phyloP scores from a whole-genome alignment of 2,329 filamentous ascomycete species.

The Hyphodiscus sp. region DNA sequence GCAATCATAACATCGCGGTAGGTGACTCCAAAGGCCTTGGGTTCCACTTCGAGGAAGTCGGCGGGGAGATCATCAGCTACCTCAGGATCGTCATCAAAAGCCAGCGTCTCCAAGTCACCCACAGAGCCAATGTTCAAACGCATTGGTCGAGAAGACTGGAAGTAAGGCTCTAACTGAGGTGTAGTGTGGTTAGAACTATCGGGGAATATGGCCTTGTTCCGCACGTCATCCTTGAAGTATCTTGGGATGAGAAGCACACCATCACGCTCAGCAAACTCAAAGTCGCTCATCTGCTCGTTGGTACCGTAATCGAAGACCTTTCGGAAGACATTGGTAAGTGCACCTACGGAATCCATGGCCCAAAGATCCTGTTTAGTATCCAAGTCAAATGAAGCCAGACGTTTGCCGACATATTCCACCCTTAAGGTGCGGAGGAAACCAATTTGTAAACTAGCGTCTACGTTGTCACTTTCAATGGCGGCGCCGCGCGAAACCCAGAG shows the following conservation, averaged over 20 bases:
- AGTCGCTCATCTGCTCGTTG: slow-evolving; percentile 8
- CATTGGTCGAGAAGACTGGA: slow-evolving; percentile 20
- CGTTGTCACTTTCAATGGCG: slow-evolving; percentile 29
- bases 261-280: slow-evolving; percentile 22
- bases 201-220: not conserved
- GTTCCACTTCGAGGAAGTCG: slow-evolving; percentile 21
- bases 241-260: slow-evolving; percentile 25
- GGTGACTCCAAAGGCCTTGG: slow-evolving; percentile 31
- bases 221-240: slow-evolving; percentile 12
- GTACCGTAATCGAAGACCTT: slow-evolving; percentile 7
- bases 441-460: slow-evolving; percentile 21
- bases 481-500: slow-evolving; percentile 44
- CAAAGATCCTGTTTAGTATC: not conserved
- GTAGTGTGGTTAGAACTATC: not conserved
- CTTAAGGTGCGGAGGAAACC: slow-evolving; percentile 27
- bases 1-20: slow-evolving; percentile 32
- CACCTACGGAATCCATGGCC: slow-evolving; percentile 1
- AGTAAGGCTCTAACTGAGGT: slow-evolving; percentile 35
- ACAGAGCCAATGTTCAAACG: slow-evolving; percentile 21
- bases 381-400: slow-evolving; percentile 22
- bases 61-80: slow-evolving; percentile 14
- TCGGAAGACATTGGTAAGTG: slow-evolving; percentile 16
- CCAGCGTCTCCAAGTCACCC: slow-evolving; percentile 23
- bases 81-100: slow-evolving; percentile 23
- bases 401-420: slow-evolving; percentile 20